Evolutionary conservation across 1,284 basidiomycete species (phyloP), one percentile per base, ranked within the genome.

Genomic region (Rhizopogon hawkerae): DNA sequence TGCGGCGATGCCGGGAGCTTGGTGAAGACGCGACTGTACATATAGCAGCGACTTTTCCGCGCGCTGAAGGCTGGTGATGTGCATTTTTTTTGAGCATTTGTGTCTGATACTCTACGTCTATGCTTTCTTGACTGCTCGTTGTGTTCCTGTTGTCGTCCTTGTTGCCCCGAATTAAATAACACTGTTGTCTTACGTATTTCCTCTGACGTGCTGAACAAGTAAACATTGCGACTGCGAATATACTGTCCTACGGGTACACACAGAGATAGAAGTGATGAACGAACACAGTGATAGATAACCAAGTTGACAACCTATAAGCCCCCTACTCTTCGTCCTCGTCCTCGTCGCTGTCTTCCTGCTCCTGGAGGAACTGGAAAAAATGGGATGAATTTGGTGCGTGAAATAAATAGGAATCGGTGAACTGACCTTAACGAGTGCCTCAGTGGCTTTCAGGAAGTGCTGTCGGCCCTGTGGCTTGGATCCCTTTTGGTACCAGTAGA

Each of bases 401-500:
- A 39, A 33, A 48, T 26, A 48, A 35, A 29, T 36, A 50, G 34
- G 16, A n/a, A 51, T 35, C 3, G 49, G 44, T 29, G 7, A 51
- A 60, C 74, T 51, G 63, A 87, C 92, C 78, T 95, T 93, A 62
- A 97, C 92, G 35, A 98, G 78, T 5, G 89, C 66, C 67, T 91
- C 88, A 1, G 91, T 86, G 49, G 77, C 82, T 72, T 92, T 93
- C 58, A 97, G 73, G 77, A 98, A 97, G 67, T 94, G 89, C 66
- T 94, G 90, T 66, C 88, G 85, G 47, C 93, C 94, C 66, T 96
- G 89, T 1, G 91, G 80, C 72, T 93, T 96, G 49, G 92, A 89
- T 50, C 95, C 94, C 71, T 98, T 98, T 70, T 89, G 84, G 70
- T 92, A 78, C 94, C 94, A 98, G 71, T 96, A 98, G 54, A 97